Base-by-base conservation (phyloP, 179 eudicot genomes). In the Sideroxylon spinosum region DNA sequence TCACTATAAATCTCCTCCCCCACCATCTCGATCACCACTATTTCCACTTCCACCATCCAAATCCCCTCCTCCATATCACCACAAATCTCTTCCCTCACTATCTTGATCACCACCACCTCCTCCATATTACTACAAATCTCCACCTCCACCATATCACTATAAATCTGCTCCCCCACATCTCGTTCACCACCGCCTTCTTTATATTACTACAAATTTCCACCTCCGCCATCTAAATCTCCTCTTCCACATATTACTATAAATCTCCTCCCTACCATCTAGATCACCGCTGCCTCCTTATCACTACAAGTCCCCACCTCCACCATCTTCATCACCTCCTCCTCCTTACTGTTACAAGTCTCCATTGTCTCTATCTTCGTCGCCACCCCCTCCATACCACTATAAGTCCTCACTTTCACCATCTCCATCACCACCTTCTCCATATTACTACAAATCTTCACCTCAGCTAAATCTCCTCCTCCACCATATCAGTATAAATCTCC, bases 81-180 rank as follows among this genome's bases (percentile, higher is more conserved):
- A 13, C 23, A 19, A 59, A 6, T 28, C 81, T 56, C 19, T 66
- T 50, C 0, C 75, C 3, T 3, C 75, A 73, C 65, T 20, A 28
- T 61, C 56, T n/a, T 59, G 28, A 67, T 53, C 64, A 73, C 64
- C 78, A 48, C 50, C 72, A 60, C 37, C 74, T 2, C 63, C 63
- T 0, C 71, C 50, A 67, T 17, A 59, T 23, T 17, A 17, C 9
- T 10, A 59, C 23, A 61, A 61, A 28, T 14, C 55, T 22, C 49
- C 71, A 12, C 71, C 71, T 14, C 71, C 48, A 13, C 50, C 48
- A 16, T 32, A 12, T 3, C 0, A 26, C 7, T 65, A 65, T n/a
- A 26, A 63, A 9, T 68, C 83, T 0, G 22, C 52, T 5, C 52
- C 52, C 0, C 52, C 52, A 5, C 52, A 4, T 57, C 62, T 16